Base-by-base conservation (phyloP, 805 yeast genomes). In the Schwanniomyces sp. region DNA sequence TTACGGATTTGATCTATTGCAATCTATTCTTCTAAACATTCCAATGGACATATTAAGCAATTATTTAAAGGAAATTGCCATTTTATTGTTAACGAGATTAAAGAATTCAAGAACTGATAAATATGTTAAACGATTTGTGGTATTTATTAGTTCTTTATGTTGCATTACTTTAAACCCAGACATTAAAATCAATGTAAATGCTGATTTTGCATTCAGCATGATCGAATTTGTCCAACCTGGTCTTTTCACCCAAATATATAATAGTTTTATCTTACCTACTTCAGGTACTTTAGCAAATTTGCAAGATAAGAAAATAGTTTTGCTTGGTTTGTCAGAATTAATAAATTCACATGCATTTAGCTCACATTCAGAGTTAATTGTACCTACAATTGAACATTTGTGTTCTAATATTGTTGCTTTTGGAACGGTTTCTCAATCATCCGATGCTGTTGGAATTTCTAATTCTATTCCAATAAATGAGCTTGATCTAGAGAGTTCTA, bases 1-100 rank as follows among this genome's bases (percentile, higher is more conserved):
- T 34, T 78, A 82, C 57, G 98, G 97, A 1, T 86, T 94, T 65
- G 98, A 94, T 47, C 70, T 94, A 38, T 68, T 94, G 40, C 91
- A 88, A 61, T 70, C 78, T 2, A 84, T 94, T 42, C 64, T 92
- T 38, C 58, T 81, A 38, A 67, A 76, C 49, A 68, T 90, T 40
- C 84, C 88, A 5, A 56, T 81, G 38, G 62, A 60, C 0, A 52
- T 63, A 4, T 63, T 91, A 41, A 65, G 76, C 37, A 78, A 76
- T 8, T 88, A 75, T 56, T 62, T 85, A 49, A 83, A 81, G 48
- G 88, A 90, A 59, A 80, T 94, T 50, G 90, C 92, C 0, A 75
- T 85, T 32, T 71, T 95, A 45, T 66, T 95, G 30, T 70, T 94
- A 54, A 88, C 90, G 53, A 79, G 97, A 56, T 75, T 95, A 55